Percentiles rank a stretch among this genome's conserved stretches.
Evolutionary conservation across 257 asterid species (phyloP).

Genomic region (Jacaranda copaia): DNA sequence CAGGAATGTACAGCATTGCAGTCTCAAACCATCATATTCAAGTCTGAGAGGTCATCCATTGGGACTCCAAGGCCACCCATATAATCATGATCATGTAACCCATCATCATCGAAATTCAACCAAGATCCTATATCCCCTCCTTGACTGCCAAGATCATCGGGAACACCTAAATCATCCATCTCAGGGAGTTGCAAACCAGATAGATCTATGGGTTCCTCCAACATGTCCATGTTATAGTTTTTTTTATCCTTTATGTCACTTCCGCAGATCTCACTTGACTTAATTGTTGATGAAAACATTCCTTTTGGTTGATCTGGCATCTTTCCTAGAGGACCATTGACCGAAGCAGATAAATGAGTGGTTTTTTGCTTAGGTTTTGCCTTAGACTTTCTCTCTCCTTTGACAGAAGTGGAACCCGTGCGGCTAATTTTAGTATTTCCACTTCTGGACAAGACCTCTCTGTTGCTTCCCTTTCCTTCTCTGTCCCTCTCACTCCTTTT

Average conservation of each 20-base stretch:
- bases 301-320: conserved; percentile 66
- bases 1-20: conserved; percentile 59
- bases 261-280: conserved; percentile 58
- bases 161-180: conserved; percentile 76
- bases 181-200: conserved; percentile 87
- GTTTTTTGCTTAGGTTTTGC: conserved; percentile 86
- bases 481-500: conserved; percentile 87
- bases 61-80: conserved; percentile 87
- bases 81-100: conserved; percentile 73
- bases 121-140: conserved; percentile 91
- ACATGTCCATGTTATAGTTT: conserved; percentile 53
- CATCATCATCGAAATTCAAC: conserved; percentile 85
- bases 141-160: conserved; percentile 76
- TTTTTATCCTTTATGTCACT: conserved; percentile 53
- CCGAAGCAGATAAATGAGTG: conserved; percentile 73
- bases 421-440: conserved; percentile 75
- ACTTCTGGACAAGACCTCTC: conserved; percentile 67
- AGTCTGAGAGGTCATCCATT: conserved; percentile 83
- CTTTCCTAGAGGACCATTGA: conserved; percentile 72
- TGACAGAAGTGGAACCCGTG: conserved; percentile 53
- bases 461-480: conserved; percentile 81
- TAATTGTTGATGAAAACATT: conserved; percentile 51
- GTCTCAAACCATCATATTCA: conserved; percentile 86
- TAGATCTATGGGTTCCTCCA: conserved; percentile 94
- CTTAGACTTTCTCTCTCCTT: conserved; percentile 89